phyloP scores from a whole-genome alignment of 345 rosid species.

The Angophora floribunda region DNA sequence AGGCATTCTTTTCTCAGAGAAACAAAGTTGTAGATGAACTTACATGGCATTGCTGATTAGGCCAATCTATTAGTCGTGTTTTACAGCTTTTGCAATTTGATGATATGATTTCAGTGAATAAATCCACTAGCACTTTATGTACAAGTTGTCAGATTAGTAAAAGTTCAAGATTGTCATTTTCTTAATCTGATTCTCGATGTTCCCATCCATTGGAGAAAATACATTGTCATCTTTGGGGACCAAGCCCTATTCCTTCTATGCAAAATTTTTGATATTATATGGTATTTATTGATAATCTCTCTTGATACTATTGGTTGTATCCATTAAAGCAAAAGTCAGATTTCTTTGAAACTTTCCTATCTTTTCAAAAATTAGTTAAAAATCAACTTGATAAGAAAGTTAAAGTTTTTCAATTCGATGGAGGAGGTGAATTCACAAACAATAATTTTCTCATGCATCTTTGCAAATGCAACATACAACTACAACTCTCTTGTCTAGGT shows the following conservation, averaged over 20 bases:
- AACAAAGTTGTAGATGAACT: neutral
- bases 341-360: neutral
- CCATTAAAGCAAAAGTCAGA: neutral
- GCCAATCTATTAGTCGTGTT: neutral
- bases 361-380: neutral
- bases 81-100: neutral
- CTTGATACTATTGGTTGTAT: neutral
- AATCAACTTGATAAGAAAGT: too few species aligned
- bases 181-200: neutral
- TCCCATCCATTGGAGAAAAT: neutral
- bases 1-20: neutral
- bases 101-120: neutral
- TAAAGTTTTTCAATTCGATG: neutral
- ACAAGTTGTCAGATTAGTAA: neutral
- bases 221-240: neutral
- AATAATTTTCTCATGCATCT: neutral
- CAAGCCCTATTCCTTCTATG: neutral
- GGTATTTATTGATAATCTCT: neutral
- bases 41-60: neutral
- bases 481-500: neutral
- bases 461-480: neutral
- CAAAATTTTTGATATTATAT: neutral
- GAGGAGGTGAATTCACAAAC: neutral
- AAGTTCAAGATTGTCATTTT: neutral
- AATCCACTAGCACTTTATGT: neutral